Conservation (phyloP, 2,329 filamentous ascomycete genomes). For the Fusarium secorum region DNA sequence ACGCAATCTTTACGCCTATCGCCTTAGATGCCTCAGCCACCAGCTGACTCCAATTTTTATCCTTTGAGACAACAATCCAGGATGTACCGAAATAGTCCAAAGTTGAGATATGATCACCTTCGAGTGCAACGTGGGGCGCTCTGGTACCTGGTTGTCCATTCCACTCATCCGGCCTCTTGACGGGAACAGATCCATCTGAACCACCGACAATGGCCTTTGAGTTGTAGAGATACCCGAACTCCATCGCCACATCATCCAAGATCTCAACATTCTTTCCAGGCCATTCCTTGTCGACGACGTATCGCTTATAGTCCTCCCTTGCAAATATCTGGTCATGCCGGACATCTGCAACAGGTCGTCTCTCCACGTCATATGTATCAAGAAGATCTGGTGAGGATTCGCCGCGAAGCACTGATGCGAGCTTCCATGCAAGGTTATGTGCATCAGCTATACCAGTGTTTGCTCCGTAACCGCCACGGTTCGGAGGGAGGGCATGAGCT, state of each 20-base stretch:
- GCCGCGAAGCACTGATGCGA: constrained; percentile 45
- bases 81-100: constrained; percentile 16
- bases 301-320: constrained; percentile 31
- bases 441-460: constrained; percentile 51
- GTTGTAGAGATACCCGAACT: constrained; percentile 22
- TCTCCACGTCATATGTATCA: constrained; percentile 51
- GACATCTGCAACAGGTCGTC: constrained; percentile 41
- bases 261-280: background rate
- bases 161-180: constrained; percentile 35
- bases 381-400: constrained; percentile 39
- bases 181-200: background rate
- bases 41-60: background rate
- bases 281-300: constrained; percentile 12
- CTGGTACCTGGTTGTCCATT: constrained; percentile 35
- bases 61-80: constrained; percentile 18
- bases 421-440: constrained; percentile 54
- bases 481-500: constrained; percentile 43
- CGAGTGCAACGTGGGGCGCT: constrained; percentile 30
- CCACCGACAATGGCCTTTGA: background rate
- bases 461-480: constrained; percentile 46
- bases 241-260: constrained; percentile 22
- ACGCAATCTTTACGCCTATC: background rate
- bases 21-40: background rate
- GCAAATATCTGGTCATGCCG: constrained; percentile 39
- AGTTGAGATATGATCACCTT: constrained; percentile 3